Base-by-base conservation (phyloP, 129 eudicot genomes). In the Arctium lappa region DNA sequence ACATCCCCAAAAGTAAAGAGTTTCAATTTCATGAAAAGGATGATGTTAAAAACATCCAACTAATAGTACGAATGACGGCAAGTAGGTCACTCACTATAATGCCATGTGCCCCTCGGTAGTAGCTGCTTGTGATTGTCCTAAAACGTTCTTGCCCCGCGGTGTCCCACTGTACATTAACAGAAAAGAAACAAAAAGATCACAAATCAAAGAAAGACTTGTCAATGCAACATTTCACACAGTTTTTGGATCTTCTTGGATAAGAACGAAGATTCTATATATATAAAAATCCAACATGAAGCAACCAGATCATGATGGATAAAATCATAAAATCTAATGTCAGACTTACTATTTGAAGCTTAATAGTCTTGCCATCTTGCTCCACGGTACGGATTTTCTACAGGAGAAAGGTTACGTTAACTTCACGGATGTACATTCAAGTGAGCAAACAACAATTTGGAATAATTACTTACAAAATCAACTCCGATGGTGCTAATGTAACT, bases 341-440 rank as follows among this genome's bases (percentile, higher is more conserved):
- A 69, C 94, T 89, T 87, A 94, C 98, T 79, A 94, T 94, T 82
- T 94, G 98, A 87, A 94, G 97, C 81, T 94, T 94, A 69, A 94
- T 85, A 48, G 95, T 91, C 86, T 94, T 94, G 81, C 94, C 90
- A 83, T 92, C 98, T 89, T 94, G 98, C 89, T 94, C 98, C 84
- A 94, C 96, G 1, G 97, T 94, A 18, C 97, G 96, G 12, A 94
- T 94, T 94, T 94, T 94, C 98, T 94, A 80, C 70, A 82, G n/a
- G 65, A 73, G 27, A 79, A 69, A 33, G 31, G 65, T 79, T 27
- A 44, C 6, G 32, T 2, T 65, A 33, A 66, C 38, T 9, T 69
- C 66, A 63, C 39, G 66, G 46, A 60, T 30, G 69, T 29, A 48
- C 27, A 77, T 74, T 74, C 46, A 76, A 72, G 44, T 81, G 38